Evolutionary conservation across 768 basidiomycete genomes (phyloP).

Genomic region (Lactarius vividus): DNA sequence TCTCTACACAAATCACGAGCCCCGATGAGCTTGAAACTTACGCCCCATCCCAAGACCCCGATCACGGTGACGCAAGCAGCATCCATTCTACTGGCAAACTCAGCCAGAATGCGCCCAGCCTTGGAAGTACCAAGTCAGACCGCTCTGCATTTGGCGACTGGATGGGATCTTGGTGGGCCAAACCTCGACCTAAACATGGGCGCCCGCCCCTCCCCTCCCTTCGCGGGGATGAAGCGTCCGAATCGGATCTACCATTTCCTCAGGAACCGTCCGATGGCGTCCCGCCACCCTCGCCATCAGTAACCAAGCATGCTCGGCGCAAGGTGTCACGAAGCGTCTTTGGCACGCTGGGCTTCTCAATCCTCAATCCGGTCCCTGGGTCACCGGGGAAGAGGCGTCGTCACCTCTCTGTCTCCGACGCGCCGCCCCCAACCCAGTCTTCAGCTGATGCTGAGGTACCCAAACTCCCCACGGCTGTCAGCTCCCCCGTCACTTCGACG

Average conservation of each 20-base stretch:
- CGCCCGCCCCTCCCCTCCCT: constrained; percentile 27
- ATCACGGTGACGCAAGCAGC: constrained; percentile 18
- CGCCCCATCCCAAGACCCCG: constrained; percentile 1
- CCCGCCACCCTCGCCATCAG: constrained; percentile 22
- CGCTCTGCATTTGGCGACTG: constrained; percentile 56
- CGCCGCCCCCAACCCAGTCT: background rate
- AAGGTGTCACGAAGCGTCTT: constrained; percentile 64
- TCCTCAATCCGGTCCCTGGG: constrained; percentile 47
- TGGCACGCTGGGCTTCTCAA: constrained; percentile 66
- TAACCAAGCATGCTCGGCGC: constrained; percentile 34
- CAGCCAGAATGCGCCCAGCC: constrained; percentile 22
- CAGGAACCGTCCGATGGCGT: constrained; percentile 24
- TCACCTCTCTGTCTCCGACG: constrained; percentile 15
- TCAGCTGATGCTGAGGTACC: background rate
- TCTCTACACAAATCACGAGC: background rate
- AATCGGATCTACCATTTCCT: constrained; percentile 19
- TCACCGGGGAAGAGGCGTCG: constrained; percentile 26
- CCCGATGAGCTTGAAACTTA: background rate
- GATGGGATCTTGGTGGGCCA: constrained; percentile 75
- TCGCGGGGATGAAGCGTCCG: constrained; percentile 4
- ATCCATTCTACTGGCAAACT: constrained; percentile 20
- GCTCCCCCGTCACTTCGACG: constrained; percentile 20
- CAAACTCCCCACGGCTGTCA: constrained; percentile 3
- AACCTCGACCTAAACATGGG: constrained; percentile 42
- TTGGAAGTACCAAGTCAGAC: constrained; percentile 33